These are phyloP conservation scores for Solanum rostratum DNA, from an alignment of 257 asterid species.

Conservation along the genomic window DNA sequence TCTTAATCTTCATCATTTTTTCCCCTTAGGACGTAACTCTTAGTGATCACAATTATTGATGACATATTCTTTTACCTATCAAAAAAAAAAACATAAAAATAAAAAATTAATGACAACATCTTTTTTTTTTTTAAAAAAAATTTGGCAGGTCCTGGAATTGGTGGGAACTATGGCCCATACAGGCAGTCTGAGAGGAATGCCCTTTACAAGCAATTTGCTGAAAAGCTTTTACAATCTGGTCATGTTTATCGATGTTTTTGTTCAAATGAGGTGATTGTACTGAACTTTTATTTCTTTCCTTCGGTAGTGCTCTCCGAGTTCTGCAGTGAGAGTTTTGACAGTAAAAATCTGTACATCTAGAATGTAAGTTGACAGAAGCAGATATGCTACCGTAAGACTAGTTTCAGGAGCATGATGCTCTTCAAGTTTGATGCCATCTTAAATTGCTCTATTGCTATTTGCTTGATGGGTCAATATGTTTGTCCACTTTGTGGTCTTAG, in stretches of 20 bases:
- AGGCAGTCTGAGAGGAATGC: conserved; percentile 89
- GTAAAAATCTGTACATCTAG: not conserved
- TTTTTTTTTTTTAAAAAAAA: not conserved
- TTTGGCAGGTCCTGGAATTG: conserved; percentile 70
- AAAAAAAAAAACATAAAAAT: not conserved
- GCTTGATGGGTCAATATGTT: not conserved
- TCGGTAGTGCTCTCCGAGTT: not conserved
- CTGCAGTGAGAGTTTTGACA: not conserved
- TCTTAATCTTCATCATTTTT: not conserved
- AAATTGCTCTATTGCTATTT: not conserved
- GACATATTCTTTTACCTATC: not conserved
- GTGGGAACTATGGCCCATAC: conserved; percentile 84
- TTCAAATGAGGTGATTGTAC: conserved; percentile 51
- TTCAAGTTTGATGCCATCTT: not conserved
- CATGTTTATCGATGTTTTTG: conserved; percentile 94
- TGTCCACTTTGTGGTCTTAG: not conserved
- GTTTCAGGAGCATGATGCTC: not conserved
- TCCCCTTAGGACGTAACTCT: not conserved
- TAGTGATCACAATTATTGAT: not conserved
- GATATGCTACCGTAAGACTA: not conserved
- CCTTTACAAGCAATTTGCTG: conserved; percentile 76
- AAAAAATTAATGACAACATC: not conserved
- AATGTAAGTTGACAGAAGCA: not conserved
- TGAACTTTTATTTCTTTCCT: not conserved
- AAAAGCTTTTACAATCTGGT: conserved; percentile 62